phyloP scores from a whole-genome alignment of 176 grass and related monocot genomes.

The Luzula sylvatica region DNA sequence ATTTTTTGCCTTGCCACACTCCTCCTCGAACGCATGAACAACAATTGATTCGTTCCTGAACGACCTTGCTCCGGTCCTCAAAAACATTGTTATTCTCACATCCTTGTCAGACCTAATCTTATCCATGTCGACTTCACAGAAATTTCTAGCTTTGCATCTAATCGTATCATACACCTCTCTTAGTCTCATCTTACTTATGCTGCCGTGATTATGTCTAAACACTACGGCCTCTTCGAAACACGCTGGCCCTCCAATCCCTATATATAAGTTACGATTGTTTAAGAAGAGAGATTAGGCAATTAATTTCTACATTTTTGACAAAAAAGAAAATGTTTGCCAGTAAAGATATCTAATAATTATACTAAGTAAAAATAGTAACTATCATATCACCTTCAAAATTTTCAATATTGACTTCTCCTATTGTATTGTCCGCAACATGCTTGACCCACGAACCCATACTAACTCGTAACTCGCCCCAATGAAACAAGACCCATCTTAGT shows the following conservation, averaged over 20 bases:
- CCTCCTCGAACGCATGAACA: conserved; percentile 25
- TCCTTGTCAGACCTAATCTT: neutral
- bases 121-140: conserved; percentile 14
- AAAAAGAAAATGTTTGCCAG: no score
- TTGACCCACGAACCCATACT: conserved; percentile 39
- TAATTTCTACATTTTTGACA: no score
- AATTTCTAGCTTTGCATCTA: conserved; percentile 41
- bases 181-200: conserved; percentile 20
- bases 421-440: neutral
- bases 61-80: conserved; percentile 31
- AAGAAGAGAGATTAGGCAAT: no score
- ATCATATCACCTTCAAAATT: conserved; percentile 2
- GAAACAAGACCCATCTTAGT: conserved; percentile 43
- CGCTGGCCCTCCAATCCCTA: neutral
- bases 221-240: conserved; percentile 71
- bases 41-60: conserved; percentile 59
- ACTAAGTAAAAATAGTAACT: no score
- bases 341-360: no score
- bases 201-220: conserved; percentile 32
- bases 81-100: conserved; percentile 37
- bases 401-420: conserved; percentile 31
- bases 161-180: conserved; percentile 35
- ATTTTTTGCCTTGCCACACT: conserved; percentile 26
- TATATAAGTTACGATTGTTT: no score
- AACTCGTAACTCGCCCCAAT: conserved; percentile 33